Percentiles rank a stretch among this genome's conserved stretches.
Conservation (phyloP, 208 protist species). For the Zelonia costaricensis region DNA sequence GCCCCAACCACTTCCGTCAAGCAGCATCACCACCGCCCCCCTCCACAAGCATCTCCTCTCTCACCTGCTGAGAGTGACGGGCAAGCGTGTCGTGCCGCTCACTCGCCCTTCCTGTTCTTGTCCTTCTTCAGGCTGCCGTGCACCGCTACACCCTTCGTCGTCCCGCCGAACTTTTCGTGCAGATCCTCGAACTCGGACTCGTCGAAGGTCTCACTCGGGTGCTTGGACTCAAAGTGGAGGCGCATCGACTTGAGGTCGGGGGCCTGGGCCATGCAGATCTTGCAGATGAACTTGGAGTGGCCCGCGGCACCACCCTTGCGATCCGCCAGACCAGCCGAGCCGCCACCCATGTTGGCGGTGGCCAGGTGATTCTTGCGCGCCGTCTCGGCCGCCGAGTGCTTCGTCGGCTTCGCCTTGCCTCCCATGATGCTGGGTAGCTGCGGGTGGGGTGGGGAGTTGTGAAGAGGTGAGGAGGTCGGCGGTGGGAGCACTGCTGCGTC, state of each 20-base stretch:
- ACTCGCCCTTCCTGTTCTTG: conserved; percentile 25
- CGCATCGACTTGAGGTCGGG: conserved; percentile 75
- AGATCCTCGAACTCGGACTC: conserved; percentile 61
- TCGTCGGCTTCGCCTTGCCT: conserved; percentile 81
- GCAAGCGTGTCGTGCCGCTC: background rate
- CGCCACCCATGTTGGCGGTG: conserved; percentile 73
- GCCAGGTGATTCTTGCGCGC: conserved; percentile 68
- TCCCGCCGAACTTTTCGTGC: conserved; percentile 64
- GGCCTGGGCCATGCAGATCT: conserved; percentile 59
- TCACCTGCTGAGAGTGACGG: too few relatives aligned
- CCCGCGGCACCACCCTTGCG: conserved; percentile 62
- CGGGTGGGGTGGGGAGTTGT: too few relatives aligned
- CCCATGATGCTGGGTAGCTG: conserved; percentile 63
- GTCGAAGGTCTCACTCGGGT: conserved; percentile 56
- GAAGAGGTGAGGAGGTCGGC: too few relatives aligned
- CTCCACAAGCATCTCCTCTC: too few relatives aligned
- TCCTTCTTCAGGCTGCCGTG: conserved; percentile 72
- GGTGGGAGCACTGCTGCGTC: too few relatives aligned
- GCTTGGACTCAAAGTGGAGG: conserved; percentile 61
- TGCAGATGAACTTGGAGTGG: conserved; percentile 59
- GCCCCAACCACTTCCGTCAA: too few relatives aligned
- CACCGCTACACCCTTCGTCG: conserved; percentile 70
- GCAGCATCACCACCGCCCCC: too few relatives aligned
- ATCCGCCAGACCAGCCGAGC: conserved; percentile 54
- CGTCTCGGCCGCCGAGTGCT: conserved; percentile 73